Evolutionary conservation across 768 basidiomycete genomes (phyloP).

Genomic region (Multifurca ochricompacta): DNA sequence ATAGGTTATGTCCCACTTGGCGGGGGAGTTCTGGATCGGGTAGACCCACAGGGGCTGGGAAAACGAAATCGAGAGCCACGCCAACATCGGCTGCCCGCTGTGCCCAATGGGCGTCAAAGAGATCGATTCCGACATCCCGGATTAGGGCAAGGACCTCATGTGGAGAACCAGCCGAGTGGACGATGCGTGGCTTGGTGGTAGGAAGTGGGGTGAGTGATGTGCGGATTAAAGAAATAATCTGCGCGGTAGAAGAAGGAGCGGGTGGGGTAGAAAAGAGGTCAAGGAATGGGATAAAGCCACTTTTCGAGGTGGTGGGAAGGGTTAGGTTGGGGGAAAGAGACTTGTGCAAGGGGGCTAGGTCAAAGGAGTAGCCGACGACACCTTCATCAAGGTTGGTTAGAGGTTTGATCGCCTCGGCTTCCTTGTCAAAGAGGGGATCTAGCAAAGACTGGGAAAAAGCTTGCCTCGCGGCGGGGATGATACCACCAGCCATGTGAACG

Average conservation of each 20-base stretch:
- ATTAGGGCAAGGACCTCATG: slow-evolving; percentile 71
- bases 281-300: not conserved
- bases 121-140: slow-evolving; percentile 56
- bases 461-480: slow-evolving; percentile 45
- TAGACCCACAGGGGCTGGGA: slow-evolving; percentile 37
- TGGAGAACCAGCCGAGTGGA: slow-evolving; percentile 47
- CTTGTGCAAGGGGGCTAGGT: slow-evolving; percentile 46
- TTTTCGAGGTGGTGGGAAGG: not conserved
- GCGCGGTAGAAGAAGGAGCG: not conserved
- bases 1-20: slow-evolving; percentile 69
- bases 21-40: slow-evolving; percentile 22
- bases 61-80: slow-evolving; percentile 70
- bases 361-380: slow-evolving; percentile 61
- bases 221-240: slow-evolving; percentile 39
- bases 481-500: slow-evolving; percentile 62
- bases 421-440: slow-evolving; percentile 49
- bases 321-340: slow-evolving; percentile 25
- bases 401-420: slow-evolving; percentile 44
- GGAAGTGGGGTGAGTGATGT: slow-evolving; percentile 55
- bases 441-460: slow-evolving; percentile 53
- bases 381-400: slow-evolving; percentile 57
- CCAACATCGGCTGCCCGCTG: slow-evolving; percentile 60
- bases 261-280: slow-evolving; percentile 7
- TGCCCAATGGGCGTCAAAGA: slow-evolving; percentile 72
- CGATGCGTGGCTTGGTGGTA: slow-evolving; percentile 51